Percentiles rank a stretch among this genome's conserved stretches.
phyloP scores from a whole-genome alignment of 2,329 filamentous ascomycete species.

The Epichloe bromicola region DNA sequence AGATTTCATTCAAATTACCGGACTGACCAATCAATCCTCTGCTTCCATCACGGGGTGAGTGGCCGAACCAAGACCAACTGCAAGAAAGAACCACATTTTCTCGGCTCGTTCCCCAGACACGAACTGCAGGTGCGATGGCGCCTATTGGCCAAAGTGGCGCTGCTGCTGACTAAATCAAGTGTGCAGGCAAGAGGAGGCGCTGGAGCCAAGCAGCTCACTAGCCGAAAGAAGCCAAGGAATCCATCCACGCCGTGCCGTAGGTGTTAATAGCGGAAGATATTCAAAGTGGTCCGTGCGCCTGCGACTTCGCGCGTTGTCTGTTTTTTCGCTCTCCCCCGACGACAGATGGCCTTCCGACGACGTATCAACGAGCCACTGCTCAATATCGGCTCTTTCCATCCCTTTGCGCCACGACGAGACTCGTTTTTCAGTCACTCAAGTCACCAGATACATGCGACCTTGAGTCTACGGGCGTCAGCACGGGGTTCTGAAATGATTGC shows the following conservation, averaged over 20 bases:
- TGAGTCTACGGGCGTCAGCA: conserved; percentile 6
- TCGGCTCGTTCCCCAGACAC: conserved; percentile 4
- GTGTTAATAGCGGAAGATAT: not conserved
- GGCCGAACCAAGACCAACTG: not conserved
- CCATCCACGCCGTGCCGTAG: not conserved
- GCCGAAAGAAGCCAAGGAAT: not conserved
- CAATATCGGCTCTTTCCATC: conserved; percentile 15
- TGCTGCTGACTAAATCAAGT: conserved; percentile 7
- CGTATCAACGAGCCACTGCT: conserved; percentile 21
- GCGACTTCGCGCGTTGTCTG: conserved; percentile 28
- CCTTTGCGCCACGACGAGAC: conserved; percentile 12
- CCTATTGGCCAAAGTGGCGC: not conserved
- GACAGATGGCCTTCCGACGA: conserved; percentile 18
- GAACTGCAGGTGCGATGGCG: not conserved
- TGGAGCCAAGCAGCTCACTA: conserved; percentile 2
- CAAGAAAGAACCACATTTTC: conserved; percentile 3
- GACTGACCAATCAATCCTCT: no score
- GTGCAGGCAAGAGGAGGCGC: not conserved
- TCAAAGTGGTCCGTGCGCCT: conserved; percentile 10
- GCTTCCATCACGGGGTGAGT: no score
- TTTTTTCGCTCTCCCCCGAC: conserved; percentile 22
- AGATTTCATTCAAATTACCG: no score
- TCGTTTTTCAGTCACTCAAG: conserved; percentile 8
- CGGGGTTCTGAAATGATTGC: conserved; percentile 12
- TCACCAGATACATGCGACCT: conserved; percentile 10